phyloP scores from a whole-genome alignment of 169 alveolate genomes.

The Eimeria necatrix region DNA sequence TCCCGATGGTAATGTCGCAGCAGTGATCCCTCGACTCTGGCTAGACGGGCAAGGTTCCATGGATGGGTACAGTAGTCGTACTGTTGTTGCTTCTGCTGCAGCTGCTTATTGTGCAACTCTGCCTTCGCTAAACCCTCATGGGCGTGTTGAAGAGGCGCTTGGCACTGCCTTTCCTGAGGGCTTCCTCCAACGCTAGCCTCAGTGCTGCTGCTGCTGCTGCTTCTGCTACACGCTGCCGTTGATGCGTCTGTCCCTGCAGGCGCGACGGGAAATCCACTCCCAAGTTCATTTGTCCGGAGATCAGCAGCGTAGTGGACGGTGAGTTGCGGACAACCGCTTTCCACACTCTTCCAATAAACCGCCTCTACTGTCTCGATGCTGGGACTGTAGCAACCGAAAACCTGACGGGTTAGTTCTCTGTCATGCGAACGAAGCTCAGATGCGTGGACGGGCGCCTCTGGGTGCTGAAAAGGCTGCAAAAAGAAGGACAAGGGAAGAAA shows the following conservation, averaged over 20 bases:
- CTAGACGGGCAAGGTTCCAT: constrained; percentile 88
- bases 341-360: constrained; percentile 79
- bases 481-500: background rate
- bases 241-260: constrained; percentile 28
- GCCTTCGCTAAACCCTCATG: background rate
- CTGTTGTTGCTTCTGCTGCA: constrained; percentile 69
- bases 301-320: constrained; percentile 85
- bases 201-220: constrained; percentile 76
- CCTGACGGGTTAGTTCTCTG: constrained; percentile 4
- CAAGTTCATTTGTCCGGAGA: constrained; percentile 64
- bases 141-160: background rate
- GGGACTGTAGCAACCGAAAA: constrained; percentile 56
- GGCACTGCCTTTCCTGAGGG: constrained; percentile 66
- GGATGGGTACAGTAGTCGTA: constrained; percentile 82
- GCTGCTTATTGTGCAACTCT: constrained; percentile 6
- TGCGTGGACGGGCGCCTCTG: constrained; percentile 55
- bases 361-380: constrained; percentile 65
- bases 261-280: constrained; percentile 79
- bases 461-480: constrained; percentile 74
- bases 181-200: constrained; percentile 58
- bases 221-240: background rate
- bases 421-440: constrained; percentile 40
- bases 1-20: constrained; percentile 85
- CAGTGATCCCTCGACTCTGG: constrained; percentile 89
- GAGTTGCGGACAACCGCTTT: constrained; percentile 74